Base-by-base conservation (phyloP, 129 eudicot species). In the Arctium lappa region DNA sequence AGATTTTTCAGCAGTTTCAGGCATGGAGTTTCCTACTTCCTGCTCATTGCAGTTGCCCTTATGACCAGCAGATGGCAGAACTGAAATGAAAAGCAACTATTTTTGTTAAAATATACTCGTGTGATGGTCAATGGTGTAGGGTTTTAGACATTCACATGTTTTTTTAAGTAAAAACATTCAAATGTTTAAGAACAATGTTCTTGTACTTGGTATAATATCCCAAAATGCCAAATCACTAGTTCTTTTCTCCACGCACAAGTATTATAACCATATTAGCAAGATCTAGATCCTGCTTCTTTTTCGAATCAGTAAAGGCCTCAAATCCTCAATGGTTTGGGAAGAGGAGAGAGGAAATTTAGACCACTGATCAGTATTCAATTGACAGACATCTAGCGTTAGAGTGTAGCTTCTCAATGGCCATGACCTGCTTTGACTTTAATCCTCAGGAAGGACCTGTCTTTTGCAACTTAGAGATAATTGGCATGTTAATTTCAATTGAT, bases 41-140 rank as follows among this genome's bases (percentile, higher is more conserved):
- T 80, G 79, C 71, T 31, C 42, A 76, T 63, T 76, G 72, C 72
- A 75, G 22, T 87, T 83, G 71, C 78, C 73, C 74, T 50, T 36
- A 75, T 85, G 75, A 65, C 82, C 90, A 39, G 72, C 92, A 44
- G 86, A 66, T 63, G 89, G 60, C 46, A 33, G 70, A 27, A 75
- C 91, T 87, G 83, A 38, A 60, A 73, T 71, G 22, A 6, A 84
- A 82, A 12, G 36, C 40, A 65, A 33, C 9, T 16, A 56, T 15
- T 16, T 53, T 56, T 56, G 66, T 56, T n/a, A 56, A 56, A 56
- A 56, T 56, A 56, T 56, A 56, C 66, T 56, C 29, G 7, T 56
- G 66, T 2, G 11, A 65, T 65, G 33, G 33, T 65, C 31, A 27
- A 18, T 65, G 12, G 6, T 65, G 33, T 65, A 65, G 70, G 70